phyloP scores from a whole-genome alignment of 371 early-diverging fungal genomes.

The Mucor saturninus region DNA sequence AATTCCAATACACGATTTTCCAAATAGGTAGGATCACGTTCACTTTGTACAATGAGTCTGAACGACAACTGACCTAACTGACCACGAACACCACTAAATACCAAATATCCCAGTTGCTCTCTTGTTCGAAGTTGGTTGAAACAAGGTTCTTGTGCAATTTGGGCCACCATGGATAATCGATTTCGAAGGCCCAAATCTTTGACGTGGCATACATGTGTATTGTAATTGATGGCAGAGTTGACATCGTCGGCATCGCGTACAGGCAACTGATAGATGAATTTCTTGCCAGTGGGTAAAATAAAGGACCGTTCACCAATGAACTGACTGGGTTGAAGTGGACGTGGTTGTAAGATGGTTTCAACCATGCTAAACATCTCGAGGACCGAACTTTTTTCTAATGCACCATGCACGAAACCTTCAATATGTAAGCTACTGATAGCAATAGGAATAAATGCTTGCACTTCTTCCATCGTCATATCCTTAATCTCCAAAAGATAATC shows the following conservation, averaged over 20 bases:
- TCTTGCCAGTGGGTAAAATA: slow-evolving; percentile 58
- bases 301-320: slow-evolving; percentile 62
- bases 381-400: slow-evolving; percentile 66
- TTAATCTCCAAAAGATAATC: slow-evolving; percentile 66
- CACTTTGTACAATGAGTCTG: slow-evolving; percentile 86
- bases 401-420: slow-evolving; percentile 88
- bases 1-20: slow-evolving; percentile 82
- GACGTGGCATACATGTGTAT: slow-evolving; percentile 63
- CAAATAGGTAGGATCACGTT: slow-evolving; percentile 79
- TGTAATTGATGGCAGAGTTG: slow-evolving; percentile 87
- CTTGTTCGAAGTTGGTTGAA: slow-evolving; percentile 92
- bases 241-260: slow-evolving; percentile 77
- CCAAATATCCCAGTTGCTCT: slow-evolving; percentile 87
- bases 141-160: slow-evolving; percentile 85
- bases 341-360: slow-evolving; percentile 54
- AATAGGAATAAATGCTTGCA: slow-evolving; percentile 68
- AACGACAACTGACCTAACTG: slow-evolving; percentile 66
- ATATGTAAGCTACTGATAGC: slow-evolving; percentile 70
- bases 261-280: slow-evolving; percentile 52
- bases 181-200: slow-evolving; percentile 60
- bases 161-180: slow-evolving; percentile 67
- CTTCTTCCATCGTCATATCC: slow-evolving; percentile 67
- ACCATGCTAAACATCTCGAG: slow-evolving; percentile 59
- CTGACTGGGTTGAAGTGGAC: slow-evolving; percentile 66
- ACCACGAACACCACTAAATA: slow-evolving; percentile 70